These are phyloP conservation scores for Ulota crispa DNA, from an alignment of 225 moss, liverwort and hornwort genomes.

Conservation along the genomic window DNA sequence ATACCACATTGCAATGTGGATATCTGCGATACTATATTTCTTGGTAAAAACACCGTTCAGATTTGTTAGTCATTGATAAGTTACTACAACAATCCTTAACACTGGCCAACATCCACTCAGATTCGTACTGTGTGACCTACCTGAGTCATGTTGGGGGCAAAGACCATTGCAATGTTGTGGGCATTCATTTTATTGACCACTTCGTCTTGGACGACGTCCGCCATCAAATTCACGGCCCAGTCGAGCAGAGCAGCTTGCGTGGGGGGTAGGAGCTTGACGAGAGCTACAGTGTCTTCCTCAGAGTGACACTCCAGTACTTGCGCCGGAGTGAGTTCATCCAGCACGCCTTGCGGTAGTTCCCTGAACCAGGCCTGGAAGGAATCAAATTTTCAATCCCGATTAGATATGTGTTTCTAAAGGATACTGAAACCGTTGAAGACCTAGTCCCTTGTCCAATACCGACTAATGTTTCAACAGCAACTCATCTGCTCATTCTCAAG, in stretches of 20 bases:
- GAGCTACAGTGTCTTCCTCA: slow-evolving; percentile 79
- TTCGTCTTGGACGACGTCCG: slow-evolving; percentile 97
- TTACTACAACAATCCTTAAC: neutral
- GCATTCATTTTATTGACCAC: slow-evolving; percentile 95
- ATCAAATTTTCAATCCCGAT: neutral
- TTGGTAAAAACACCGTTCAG: neutral
- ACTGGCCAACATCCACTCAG: neutral
- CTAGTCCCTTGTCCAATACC: neutral
- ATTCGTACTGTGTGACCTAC: slow-evolving; percentile 25
- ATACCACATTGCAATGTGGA: neutral
- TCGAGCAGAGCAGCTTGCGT: slow-evolving; percentile 96
- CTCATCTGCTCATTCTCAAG: neutral
- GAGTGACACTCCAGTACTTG: slow-evolving; percentile 93
- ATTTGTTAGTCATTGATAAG: neutral
- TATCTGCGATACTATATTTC: neutral
- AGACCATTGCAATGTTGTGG: slow-evolving; percentile 98
- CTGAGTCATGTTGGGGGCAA: slow-evolving; percentile 99
- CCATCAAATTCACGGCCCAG: slow-evolving; percentile 98
- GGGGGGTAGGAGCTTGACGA: slow-evolving; percentile 79
- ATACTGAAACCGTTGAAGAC: neutral
- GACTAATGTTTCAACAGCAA: neutral
- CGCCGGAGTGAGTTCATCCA: slow-evolving; percentile 83
- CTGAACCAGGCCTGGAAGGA: slow-evolving; percentile 91
- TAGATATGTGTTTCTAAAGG: neutral
- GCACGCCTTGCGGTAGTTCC: slow-evolving; percentile 86